phyloP scores from a whole-genome alignment of 139 green algal genomes.

The Chlamydomonas sphaeroides region DNA sequence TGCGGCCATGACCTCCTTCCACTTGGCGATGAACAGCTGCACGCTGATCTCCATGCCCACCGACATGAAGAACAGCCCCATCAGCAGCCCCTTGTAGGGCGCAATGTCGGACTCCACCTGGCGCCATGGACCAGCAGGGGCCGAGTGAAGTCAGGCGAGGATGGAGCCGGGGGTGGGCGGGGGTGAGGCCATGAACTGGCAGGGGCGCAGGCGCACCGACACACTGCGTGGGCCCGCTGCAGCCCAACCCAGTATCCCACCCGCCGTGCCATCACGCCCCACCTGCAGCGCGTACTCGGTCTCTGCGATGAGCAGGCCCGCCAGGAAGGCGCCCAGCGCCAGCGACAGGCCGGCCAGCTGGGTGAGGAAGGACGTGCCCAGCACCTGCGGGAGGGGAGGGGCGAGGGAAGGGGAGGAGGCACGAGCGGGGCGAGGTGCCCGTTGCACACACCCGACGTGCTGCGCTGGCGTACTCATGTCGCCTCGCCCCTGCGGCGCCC shows the following conservation, averaged over 20 bases:
- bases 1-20: conserved; percentile 76
- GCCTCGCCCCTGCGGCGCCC: too few relatives aligned
- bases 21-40: conserved; percentile 57
- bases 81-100: conserved; percentile 97
- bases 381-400: background rate
- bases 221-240: too few relatives aligned
- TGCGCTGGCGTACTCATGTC: too few relatives aligned
- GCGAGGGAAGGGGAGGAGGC: too few relatives aligned
- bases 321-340: conserved; percentile 97
- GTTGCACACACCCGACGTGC: too few relatives aligned
- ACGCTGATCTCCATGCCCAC: conserved; percentile 84
- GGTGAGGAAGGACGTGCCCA: conserved; percentile 71
- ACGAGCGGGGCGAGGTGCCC: background rate
- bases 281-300: conserved; percentile 97
- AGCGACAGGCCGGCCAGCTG: conserved; percentile 87
- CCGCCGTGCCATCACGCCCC: conserved; percentile 65
- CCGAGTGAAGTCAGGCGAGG: too few relatives aligned
- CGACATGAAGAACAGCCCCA: conserved; percentile 99
- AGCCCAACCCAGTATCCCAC: conserved; percentile 88
- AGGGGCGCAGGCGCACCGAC: background rate
- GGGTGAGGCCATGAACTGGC: too few relatives aligned
- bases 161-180: too few relatives aligned
- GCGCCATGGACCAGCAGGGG: too few relatives aligned
- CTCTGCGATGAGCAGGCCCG: conserved; percentile 96
- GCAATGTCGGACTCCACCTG: conserved; percentile 98